Percentiles rank a stretch among this genome's conserved stretches.
Conservation (phyloP, 2,329 filamentous ascomycete species). For the Cadophora sp. region DNA sequence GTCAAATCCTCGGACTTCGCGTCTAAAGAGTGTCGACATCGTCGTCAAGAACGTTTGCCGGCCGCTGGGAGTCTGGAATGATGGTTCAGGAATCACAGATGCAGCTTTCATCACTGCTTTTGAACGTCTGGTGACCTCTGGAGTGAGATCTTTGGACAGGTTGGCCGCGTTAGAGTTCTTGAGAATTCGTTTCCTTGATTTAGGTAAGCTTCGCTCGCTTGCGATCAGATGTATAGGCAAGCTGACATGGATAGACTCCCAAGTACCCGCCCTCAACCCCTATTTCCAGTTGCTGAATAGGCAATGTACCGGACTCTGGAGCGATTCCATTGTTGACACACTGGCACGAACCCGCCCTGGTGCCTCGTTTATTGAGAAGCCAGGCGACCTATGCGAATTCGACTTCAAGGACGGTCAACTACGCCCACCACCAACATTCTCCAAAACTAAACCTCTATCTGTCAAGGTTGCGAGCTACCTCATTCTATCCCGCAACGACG, state of each 20-base stretch:
- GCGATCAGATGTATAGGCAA: neutral
- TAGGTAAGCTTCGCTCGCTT: constrained; percentile 54
- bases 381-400: constrained; percentile 68
- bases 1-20: constrained; percentile 54
- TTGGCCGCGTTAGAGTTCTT: constrained; percentile 68
- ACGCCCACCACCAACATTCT: constrained; percentile 35
- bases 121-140: constrained; percentile 70
- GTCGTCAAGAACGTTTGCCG: constrained; percentile 79
- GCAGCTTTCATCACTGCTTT: constrained; percentile 76
- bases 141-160: constrained; percentile 64
- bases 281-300: constrained; percentile 71
- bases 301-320: constrained; percentile 75
- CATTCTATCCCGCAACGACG: constrained; percentile 32
- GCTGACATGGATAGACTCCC: constrained; percentile 61
- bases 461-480: constrained; percentile 43
- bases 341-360: constrained; percentile 65
- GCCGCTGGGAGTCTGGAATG: constrained; percentile 56
- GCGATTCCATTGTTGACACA: constrained; percentile 67
- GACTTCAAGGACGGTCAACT: constrained; percentile 64
- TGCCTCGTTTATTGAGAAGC: constrained; percentile 65
- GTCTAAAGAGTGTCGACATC: constrained; percentile 71
- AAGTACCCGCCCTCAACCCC: constrained; percentile 73
- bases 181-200: constrained; percentile 76
- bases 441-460: constrained; percentile 39
- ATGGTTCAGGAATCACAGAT: constrained; percentile 75